Conservation (phyloP, 495 filamentous ascomycete species). For the Podospora conica region DNA sequence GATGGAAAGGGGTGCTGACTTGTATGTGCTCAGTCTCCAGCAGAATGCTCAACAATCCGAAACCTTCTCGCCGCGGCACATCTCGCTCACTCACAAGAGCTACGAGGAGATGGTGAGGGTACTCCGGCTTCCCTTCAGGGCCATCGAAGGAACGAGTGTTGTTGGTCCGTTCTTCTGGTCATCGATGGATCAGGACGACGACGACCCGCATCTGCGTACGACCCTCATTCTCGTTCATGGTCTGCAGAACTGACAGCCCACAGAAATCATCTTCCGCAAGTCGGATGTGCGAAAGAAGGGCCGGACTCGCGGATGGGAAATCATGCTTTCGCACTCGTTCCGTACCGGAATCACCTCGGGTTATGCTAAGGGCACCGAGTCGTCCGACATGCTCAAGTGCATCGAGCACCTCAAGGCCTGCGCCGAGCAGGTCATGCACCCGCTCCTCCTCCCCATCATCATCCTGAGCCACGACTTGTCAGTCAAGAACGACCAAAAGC, state of each 20-base stretch:
- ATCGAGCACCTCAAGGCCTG: slow-evolving; percentile 44
- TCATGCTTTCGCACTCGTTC: slow-evolving; percentile 52
- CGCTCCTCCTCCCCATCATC: slow-evolving; percentile 48
- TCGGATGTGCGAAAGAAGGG: slow-evolving; percentile 53
- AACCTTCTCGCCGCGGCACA: slow-evolving; percentile 44
- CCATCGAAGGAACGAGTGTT: slow-evolving; percentile 44
- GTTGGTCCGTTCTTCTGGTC: slow-evolving; percentile 55
- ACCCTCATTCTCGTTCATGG: background rate
- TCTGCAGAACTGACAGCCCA: background rate
- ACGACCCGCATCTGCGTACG: slow-evolving; percentile 47
- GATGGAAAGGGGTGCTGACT: background rate
- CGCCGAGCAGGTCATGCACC: slow-evolving; percentile 41
- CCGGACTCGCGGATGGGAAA: slow-evolving; percentile 51
- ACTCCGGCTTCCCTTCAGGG: slow-evolving; percentile 44
- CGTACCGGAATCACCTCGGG: slow-evolving; percentile 45
- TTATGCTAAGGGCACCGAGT: slow-evolving; percentile 48
- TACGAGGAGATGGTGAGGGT: slow-evolving; percentile 41
- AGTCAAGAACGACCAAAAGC: slow-evolving; percentile 44
- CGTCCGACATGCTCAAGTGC: slow-evolving; percentile 41
- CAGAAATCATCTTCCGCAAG: slow-evolving; percentile 52
- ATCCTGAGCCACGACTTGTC: slow-evolving; percentile 48
- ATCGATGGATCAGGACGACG: slow-evolving; percentile 45
- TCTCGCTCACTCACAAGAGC: slow-evolving; percentile 35
- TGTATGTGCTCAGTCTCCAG: slow-evolving; percentile 38
- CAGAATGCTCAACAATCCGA: slow-evolving; percentile 44